A percentile compares a stretch with the other conserved stretches of the same genome.
Conservation (phyloP, 371 early-diverging fungal genomes). For the Zychaea mexicana region DNA sequence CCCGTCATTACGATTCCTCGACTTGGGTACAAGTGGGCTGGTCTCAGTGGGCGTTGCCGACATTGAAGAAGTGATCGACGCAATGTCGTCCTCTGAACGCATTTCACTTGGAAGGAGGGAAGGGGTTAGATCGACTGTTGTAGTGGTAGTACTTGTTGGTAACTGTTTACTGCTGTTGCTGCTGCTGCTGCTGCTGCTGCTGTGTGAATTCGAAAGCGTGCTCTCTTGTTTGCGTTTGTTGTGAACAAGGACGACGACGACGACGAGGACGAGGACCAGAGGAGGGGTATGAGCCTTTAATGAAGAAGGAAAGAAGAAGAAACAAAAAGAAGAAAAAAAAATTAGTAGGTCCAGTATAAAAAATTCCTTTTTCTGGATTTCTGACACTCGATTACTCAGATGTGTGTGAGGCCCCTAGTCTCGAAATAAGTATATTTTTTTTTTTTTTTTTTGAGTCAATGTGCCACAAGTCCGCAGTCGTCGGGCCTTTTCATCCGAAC, state of each 20-base stretch:
- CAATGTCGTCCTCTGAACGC: conserved; percentile 13
- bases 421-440: too few species aligned
- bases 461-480: too few species aligned
- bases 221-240: neutral
- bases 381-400: neutral
- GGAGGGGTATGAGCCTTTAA: neutral
- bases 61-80: conserved; percentile 12
- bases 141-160: too few species aligned
- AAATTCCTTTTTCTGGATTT: neutral
- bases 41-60: conserved; percentile 15
- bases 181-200: too few species aligned
- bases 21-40: conserved; percentile 10
- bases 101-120: neutral
- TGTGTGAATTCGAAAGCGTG: neutral
- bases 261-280: too few species aligned
- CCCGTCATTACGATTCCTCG: conserved; percentile 4
- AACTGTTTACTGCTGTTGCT: too few species aligned
- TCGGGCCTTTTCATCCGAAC: too few species aligned
- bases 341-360: neutral
- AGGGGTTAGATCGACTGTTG: neutral
- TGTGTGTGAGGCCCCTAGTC: too few species aligned
- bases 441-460: too few species aligned
- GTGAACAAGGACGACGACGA: neutral
- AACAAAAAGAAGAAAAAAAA: conserved; percentile 2
- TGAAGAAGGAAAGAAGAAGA: neutral